Base-by-base conservation (phyloP, 1,139 yeast species). In the Lodderomyces jiufengensis region DNA sequence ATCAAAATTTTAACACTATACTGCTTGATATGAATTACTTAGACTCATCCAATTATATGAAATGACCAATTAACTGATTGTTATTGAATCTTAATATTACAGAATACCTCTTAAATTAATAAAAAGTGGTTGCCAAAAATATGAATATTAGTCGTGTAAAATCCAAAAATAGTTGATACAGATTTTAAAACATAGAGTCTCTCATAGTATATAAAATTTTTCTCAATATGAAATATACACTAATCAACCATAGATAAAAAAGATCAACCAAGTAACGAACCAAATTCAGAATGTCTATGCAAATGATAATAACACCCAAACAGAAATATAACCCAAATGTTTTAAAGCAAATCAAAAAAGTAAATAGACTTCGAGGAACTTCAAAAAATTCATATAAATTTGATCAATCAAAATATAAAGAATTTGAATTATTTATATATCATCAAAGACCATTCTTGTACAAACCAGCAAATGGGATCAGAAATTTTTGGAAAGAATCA, bases 401-500 rank as follows among this genome's bases (percentile, higher is more conserved):
- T 32, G 59, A 59, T 40, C 48, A 60, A 2, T 34, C 50, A 9
- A 52, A 52, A 38, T 48, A 41, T 37, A 43, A 46, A 20, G 57
- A 56, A 40, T 37, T 66, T 28, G 70, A 66, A 44, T 45, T 66
- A 24, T 31, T 33, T 13, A 15, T 41, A 22, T 32, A 25, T 30
- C 33, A 31, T 14, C 39, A 38, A 18, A 18, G 23, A 11, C 33
- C 36, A 9, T 12, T 13, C 36, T 50, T 49, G 13, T 56, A 58
- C 38, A 57, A 54, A 21, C 63, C 68, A 9, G 55, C 69, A 9
- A 48, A 54, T 12, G 75, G 75, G 1, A 53, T 70, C 41, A 63
- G 59, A 47, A 57, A 60, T 38, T 85, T 88, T 60, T 84, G 95
- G 94, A 77, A 76, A 50, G 63, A 69, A 34, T 74, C 78, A 57